Evolutionary conservation across 345 rosid species (phyloP).

Genomic region (Cardamine chenopodiifolia): DNA sequence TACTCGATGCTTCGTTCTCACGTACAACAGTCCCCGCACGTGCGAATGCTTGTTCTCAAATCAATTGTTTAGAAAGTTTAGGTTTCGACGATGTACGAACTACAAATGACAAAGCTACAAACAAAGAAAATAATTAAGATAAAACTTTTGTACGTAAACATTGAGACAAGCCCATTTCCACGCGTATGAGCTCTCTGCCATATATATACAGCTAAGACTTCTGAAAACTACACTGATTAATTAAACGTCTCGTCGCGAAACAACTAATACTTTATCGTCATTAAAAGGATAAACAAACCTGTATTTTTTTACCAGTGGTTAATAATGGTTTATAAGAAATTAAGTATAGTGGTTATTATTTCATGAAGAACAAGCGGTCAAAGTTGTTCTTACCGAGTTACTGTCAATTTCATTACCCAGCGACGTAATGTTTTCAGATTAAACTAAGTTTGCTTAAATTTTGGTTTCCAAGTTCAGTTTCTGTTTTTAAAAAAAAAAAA

Average conservation of each 20-base stretch:
- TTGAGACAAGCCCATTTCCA: slow-evolving; percentile 35
- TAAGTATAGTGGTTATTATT: background rate
- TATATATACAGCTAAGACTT: slow-evolving; percentile 35
- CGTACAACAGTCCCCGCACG: slow-evolving; percentile 27
- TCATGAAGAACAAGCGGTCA: slow-evolving; percentile 5
- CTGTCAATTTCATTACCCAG: slow-evolving; percentile 6
- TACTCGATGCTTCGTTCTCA: slow-evolving; percentile 26
- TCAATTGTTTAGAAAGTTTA: background rate
- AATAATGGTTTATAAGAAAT: background rate
- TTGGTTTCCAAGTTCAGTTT: background rate
- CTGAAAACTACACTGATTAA: slow-evolving; percentile 34
- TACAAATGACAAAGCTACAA: slow-evolving; percentile 32
- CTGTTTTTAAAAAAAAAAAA: background rate
- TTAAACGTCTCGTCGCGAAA: slow-evolving; percentile 7
- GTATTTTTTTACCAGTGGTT: background rate
- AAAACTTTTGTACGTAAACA: slow-evolving; percentile 20
- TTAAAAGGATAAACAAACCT: background rate
- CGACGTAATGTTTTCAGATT: background rate
- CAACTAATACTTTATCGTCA: background rate
- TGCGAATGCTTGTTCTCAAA: slow-evolving; percentile 15
- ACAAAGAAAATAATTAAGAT: slow-evolving; percentile 4
- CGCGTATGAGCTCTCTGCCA: slow-evolving; percentile 41
- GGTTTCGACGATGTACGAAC: slow-evolving; percentile 33
- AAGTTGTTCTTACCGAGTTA: slow-evolving; percentile 26
- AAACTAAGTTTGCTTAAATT: background rate